Base-by-base conservation (phyloP, 805 yeast species). In the Priceomyces fermenticarens region DNA sequence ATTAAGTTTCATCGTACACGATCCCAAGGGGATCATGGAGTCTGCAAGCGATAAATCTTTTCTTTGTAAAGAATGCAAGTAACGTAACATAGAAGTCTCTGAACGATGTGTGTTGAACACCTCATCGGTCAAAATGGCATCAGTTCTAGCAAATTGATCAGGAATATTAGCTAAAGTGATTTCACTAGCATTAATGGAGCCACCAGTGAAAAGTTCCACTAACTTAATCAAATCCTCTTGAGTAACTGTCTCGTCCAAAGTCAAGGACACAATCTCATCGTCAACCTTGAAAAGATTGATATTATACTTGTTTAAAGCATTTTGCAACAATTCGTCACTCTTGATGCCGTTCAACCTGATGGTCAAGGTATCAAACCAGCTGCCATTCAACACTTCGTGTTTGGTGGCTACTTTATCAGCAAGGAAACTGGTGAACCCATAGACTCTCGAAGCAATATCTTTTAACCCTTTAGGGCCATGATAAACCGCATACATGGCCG, bases 1-100 rank as follows among this genome's bases (percentile, higher is more conserved):
- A 60, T 93, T 93, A 57, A 93, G 76, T 64, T 93, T 93, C 99
- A 93, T 93, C 13, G 99, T 93, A 72, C 99, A 93, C 6, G 97
- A 88, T 17, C 99, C 99, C 47, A 93, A 75, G 15, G 99, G 95
- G 47, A 93, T 93, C 99, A 93, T 93, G 4, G 97, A 86, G 57
- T 89, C 85, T 9, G 98, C 97, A 44, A 93, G 73, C 0, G 98
- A 91, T 45, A 93, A 72, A 68, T 93, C 99, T 66, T 86, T 88
- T 44, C 65, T 59, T 67, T 93, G 98, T 40, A 93, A 72, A 44
- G 77, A 75, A 58, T 88, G 93, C 53, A 93, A 68, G 67, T 93
- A 93, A 60, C 99, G 80, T 51, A 93, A 74, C 85, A 93, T 85
- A 38, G 96, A 83, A 25, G 99, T 93, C 68, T 93, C 99, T 6